A percentile compares a stretch with the other conserved stretches of the same genome.
Conservation (phyloP, 2,329 filamentous ascomycete species). For the Immersiporthe knoxdaviesiana region DNA sequence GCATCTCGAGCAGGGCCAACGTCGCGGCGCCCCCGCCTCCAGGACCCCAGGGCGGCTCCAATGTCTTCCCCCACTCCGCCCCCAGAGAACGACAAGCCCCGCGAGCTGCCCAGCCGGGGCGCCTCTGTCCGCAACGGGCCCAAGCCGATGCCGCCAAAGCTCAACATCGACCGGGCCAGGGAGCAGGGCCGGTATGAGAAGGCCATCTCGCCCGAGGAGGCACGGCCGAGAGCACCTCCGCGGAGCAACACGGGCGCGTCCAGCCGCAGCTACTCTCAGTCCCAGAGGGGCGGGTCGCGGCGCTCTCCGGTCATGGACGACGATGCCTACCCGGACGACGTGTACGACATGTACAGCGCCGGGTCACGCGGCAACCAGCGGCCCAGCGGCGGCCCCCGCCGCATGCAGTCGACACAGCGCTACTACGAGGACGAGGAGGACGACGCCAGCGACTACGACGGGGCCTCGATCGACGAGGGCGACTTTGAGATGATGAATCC, state of each 20-base stretch:
- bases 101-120: conserved; percentile 51
- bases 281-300: conserved; percentile 37
- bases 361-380: conserved; percentile 41
- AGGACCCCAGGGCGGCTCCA: conserved; percentile 68
- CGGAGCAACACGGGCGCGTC: conserved; percentile 53
- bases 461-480: conserved; percentile 71
- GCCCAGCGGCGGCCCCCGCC: not conserved
- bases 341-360: conserved; percentile 65
- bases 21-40: conserved; percentile 3
- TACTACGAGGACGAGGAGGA: conserved; percentile 84
- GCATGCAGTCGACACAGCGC: conserved; percentile 51
- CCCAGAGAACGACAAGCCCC: conserved; percentile 77
- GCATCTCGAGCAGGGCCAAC: conserved; percentile 76
- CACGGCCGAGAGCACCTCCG: conserved; percentile 41
- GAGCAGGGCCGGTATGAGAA: conserved; percentile 60
- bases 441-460: conserved; percentile 72
- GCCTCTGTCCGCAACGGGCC: conserved; percentile 65
- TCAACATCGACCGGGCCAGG: conserved; percentile 63
- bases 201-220: conserved; percentile 50
- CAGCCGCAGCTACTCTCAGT: conserved; percentile 48
- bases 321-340: conserved; percentile 68
- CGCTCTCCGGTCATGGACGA: conserved; percentile 52
- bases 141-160: conserved; percentile 63
- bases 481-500: conserved; percentile 78
- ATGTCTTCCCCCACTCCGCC: conserved; percentile 96